Conservation (phyloP, 2,329 filamentous ascomycete genomes). For the Dendryphion nanum region DNA sequence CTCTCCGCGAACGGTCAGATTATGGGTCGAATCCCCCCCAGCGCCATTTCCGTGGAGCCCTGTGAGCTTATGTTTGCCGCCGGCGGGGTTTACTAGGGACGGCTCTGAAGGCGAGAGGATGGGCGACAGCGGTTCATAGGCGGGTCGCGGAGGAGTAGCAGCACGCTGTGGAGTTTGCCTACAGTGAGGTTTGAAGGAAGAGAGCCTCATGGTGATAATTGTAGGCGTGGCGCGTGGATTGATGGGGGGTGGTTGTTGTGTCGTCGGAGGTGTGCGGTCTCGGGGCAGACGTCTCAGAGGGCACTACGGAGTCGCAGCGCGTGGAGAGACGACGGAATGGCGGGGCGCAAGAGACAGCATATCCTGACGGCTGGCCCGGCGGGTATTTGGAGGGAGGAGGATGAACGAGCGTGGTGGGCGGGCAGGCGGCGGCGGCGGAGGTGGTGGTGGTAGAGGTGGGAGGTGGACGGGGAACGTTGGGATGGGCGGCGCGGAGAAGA, state of each 20-base stretch:
- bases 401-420: constrained; percentile 21
- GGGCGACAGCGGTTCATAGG: constrained; percentile 38
- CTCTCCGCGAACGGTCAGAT: not conserved
- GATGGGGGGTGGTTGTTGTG: constrained; percentile 14
- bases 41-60: constrained; percentile 7
- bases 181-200: constrained; percentile 35
- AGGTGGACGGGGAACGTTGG: not conserved
- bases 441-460: constrained; percentile 2
- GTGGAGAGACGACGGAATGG: constrained; percentile 17
- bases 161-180: constrained; percentile 28
- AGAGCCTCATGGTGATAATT: constrained; percentile 26
- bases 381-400: constrained; percentile 15
- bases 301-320: constrained; percentile 28
- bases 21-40: not conserved
- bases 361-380: constrained; percentile 20
- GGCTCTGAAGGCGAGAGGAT: constrained; percentile 20
- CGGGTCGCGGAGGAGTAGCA: constrained; percentile 30
- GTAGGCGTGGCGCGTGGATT: constrained; percentile 14
- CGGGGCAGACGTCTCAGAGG: constrained; percentile 23
- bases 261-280: constrained; percentile 23
- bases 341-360: constrained; percentile 26
- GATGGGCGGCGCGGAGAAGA: not conserved
- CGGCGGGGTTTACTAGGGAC: constrained; percentile 21
- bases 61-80: constrained; percentile 7
- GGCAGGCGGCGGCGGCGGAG: constrained; percentile 6